phyloP scores from a whole-genome alignment of 495 filamentous ascomycete genomes.

The Pyrenula massariospora region DNA sequence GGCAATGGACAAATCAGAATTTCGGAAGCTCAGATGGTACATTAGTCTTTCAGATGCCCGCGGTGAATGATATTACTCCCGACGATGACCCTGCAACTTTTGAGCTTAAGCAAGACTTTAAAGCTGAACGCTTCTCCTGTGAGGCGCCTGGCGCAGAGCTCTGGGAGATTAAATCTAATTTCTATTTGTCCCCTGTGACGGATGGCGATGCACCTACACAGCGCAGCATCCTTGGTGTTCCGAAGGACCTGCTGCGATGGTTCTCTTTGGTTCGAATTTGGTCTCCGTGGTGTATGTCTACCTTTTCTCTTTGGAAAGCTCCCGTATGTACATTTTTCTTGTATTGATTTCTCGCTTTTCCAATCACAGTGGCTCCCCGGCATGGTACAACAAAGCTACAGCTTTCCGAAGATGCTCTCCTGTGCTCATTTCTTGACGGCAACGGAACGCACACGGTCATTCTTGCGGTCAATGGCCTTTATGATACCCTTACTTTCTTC shows the following conservation, averaged over 20 bases:
- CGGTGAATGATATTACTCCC: constrained; percentile 8
- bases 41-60: constrained; percentile 32
- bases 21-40: constrained; percentile 50
- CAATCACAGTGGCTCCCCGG: constrained; percentile 65
- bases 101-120: constrained; percentile 45
- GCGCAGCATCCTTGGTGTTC: constrained; percentile 48
- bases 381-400: constrained; percentile 60
- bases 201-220: constrained; percentile 43
- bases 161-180: constrained; percentile 53
- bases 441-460: constrained; percentile 74
- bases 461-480: constrained; percentile 65
- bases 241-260: constrained; percentile 47
- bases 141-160: constrained; percentile 60
- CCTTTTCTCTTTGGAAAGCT: no score
- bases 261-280: constrained; percentile 72
- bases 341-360: no score
- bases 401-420: constrained; percentile 64
- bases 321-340: no score
- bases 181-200: constrained; percentile 29
- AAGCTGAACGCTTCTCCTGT: constrained; percentile 42
- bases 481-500: constrained; percentile 61
- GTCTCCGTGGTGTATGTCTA: constrained; percentile 50
- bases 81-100: constrained; percentile 42
- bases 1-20: constrained; percentile 68
- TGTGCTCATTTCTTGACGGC: constrained; percentile 67